These are phyloP conservation scores for Ceratorhiza oryzae-sativae DNA, from an alignment of 1,284 basidiomycete genomes.

Conservation along the genomic window DNA sequence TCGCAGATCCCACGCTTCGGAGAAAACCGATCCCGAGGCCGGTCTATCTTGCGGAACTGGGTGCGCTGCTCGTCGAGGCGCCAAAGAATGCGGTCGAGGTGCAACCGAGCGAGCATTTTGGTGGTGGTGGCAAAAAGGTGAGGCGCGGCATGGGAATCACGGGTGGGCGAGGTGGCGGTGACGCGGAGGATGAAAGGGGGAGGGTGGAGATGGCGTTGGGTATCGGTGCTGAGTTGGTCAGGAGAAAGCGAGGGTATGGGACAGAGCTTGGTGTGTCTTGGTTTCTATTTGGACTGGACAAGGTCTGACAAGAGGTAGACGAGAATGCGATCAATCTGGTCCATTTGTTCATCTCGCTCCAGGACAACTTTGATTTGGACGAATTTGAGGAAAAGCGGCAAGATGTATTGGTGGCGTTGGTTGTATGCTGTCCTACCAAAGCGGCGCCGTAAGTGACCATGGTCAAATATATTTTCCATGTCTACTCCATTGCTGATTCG, in stretches of 20 bases:
- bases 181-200: constrained; percentile 74
- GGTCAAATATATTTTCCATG: too few relatives aligned
- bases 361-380: constrained; percentile 84
- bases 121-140: neutral
- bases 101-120: constrained; percentile 6
- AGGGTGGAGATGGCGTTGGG: constrained; percentile 79
- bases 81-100: constrained; percentile 39
- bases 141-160: constrained; percentile 52
- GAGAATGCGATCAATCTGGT: constrained; percentile 89
- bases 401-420: constrained; percentile 77
- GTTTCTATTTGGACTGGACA: neutral
- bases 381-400: constrained; percentile 82
- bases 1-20: constrained; percentile 80
- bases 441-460: constrained; percentile 73
- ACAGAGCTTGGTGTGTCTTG: constrained; percentile 77
- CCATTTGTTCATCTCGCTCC: constrained; percentile 74
- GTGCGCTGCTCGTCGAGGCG: constrained; percentile 61
- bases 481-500: too few relatives aligned
- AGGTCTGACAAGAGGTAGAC: constrained; percentile 54
- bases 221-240: constrained; percentile 79
- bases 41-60: constrained; percentile 83
- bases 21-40: constrained; percentile 74
- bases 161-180: constrained; percentile 56
- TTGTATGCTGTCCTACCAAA: constrained; percentile 76
- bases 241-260: constrained; percentile 82